Evolutionary conservation across 1,139 yeast species (phyloP).

Genomic region (Starmera stellimalicola): DNA sequence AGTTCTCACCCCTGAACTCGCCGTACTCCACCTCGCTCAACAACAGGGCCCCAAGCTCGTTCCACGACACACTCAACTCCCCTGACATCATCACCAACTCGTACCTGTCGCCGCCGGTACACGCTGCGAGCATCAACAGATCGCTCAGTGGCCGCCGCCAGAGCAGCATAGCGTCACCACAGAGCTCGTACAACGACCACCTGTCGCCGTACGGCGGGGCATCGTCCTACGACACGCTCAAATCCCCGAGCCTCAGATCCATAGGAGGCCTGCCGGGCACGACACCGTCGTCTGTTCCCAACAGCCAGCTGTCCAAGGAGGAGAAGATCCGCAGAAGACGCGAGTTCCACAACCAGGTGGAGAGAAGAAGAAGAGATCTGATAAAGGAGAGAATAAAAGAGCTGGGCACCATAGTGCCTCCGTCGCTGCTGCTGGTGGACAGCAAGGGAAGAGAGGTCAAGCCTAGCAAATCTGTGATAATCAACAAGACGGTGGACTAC

Average conservation of each 20-base stretch:
- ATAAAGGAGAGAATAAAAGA: constrained; percentile 72
- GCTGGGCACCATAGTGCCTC: constrained; percentile 62
- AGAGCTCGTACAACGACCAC: constrained; percentile 13
- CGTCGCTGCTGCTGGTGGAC: constrained; percentile 47
- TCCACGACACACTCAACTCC: constrained; percentile 13
- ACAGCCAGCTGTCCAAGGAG: constrained; percentile 49
- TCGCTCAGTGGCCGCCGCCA: neutral
- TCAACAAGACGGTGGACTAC: constrained; percentile 62
- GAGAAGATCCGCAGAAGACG: constrained; percentile 61
- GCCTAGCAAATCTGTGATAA: constrained; percentile 63
- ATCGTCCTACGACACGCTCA: constrained; percentile 17
- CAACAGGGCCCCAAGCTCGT: constrained; percentile 10
- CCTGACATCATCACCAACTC: constrained; percentile 8
- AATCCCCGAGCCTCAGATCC: constrained; percentile 14
- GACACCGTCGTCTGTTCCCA: constrained; percentile 27
- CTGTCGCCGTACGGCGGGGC: constrained; percentile 18
- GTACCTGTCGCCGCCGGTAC: constrained; percentile 18
- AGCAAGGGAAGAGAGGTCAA: constrained; percentile 53
- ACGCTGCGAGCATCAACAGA: constrained; percentile 8
- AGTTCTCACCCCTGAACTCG: constrained; percentile 1
- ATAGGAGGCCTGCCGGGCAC: constrained; percentile 18
- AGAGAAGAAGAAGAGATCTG: constrained; percentile 67
- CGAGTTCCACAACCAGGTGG: constrained; percentile 77
- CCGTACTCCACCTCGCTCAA: constrained; percentile 10
- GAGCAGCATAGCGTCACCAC: constrained; percentile 11